phyloP scores from a whole-genome alignment of 352 stramenopile genomes.

The Phytophthora cryptogea region DNA sequence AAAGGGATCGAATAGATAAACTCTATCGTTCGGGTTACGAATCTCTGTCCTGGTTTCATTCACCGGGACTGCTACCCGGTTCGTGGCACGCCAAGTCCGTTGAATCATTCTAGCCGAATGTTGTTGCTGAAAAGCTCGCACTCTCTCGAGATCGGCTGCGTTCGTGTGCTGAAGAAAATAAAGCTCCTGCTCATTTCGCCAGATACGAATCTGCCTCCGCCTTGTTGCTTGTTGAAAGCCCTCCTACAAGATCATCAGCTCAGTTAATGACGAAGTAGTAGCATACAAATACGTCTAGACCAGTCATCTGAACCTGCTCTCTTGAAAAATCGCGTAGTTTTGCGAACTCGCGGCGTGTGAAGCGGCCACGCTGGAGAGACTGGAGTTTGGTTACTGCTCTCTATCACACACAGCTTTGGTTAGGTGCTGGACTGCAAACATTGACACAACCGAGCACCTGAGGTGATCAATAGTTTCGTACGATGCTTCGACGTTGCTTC shows the following conservation, averaged over 20 bases:
- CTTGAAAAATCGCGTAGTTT: slow-evolving; percentile 54
- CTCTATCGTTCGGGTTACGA: slow-evolving; percentile 20
- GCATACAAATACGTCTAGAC: slow-evolving; percentile 3
- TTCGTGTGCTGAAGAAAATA: slow-evolving; percentile 70
- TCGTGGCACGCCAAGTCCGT: slow-evolving; percentile 40
- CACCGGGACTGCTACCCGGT: not conserved
- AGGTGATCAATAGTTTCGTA: slow-evolving; percentile 28
- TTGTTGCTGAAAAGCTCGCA: slow-evolving; percentile 51
- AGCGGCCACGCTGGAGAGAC: slow-evolving; percentile 60
- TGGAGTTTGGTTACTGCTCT: slow-evolving; percentile 57
- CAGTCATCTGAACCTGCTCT: slow-evolving; percentile 41
- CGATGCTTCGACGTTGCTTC: slow-evolving; percentile 35
- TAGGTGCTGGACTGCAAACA: not conserved
- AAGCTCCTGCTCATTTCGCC: slow-evolving; percentile 66
- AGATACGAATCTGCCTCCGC: slow-evolving; percentile 54
- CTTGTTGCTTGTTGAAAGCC: slow-evolving; percentile 48
- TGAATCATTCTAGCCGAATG: slow-evolving; percentile 50
- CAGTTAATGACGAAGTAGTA: not conserved
- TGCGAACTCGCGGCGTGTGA: slow-evolving; percentile 55
- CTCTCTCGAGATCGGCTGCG: slow-evolving; percentile 44
- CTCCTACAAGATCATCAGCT: slow-evolving; percentile 33
- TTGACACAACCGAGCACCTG: slow-evolving; percentile 3
- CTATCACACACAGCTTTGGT: slow-evolving; percentile 25
- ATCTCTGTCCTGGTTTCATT: not conserved
- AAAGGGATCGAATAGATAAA: slow-evolving; percentile 48